Conservation (phyloP, 2,329 filamentous ascomycete genomes). For the Westerdykella aurantiaca region DNA sequence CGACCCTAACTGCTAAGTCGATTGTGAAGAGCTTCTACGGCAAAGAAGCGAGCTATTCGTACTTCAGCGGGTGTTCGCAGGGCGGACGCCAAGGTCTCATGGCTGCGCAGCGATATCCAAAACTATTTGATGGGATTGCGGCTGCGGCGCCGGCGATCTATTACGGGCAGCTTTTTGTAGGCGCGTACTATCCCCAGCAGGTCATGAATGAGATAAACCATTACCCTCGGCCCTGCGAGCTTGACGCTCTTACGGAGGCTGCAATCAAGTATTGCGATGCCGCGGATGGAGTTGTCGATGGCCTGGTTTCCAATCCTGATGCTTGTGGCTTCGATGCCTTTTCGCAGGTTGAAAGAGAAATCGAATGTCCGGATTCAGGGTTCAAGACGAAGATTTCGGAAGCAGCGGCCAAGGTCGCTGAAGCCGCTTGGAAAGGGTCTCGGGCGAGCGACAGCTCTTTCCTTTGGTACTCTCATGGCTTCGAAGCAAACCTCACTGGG, state of each 20-base stretch:
- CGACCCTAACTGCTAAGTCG: slow-evolving; percentile 12
- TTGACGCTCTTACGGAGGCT: slow-evolving; percentile 3
- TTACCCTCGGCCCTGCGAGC: not conserved
- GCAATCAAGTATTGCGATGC: slow-evolving; percentile 11
- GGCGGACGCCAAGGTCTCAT: slow-evolving; percentile 21
- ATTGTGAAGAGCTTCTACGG: slow-evolving; percentile 27
- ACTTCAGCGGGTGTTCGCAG: slow-evolving; percentile 21
- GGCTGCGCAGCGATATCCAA: slow-evolving; percentile 17
- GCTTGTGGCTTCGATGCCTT: slow-evolving; percentile 14
- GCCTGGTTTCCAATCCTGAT: slow-evolving; percentile 10
- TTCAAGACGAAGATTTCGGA: not conserved
- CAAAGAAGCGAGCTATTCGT: slow-evolving; percentile 17
- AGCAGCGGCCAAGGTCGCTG: not conserved
- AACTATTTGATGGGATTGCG: slow-evolving; percentile 18
- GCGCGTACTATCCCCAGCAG: not conserved
- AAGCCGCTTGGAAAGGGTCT: not conserved
- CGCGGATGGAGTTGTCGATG: slow-evolving; percentile 23
- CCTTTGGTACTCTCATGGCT: not conserved
- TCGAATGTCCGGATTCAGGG: not conserved
- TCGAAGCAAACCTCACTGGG: too few relatives aligned
- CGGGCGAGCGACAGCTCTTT: not conserved
- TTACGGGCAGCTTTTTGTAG: slow-evolving; percentile 3
- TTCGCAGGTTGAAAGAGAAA: not conserved
- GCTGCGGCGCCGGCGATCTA: slow-evolving; percentile 15
- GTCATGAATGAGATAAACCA: not conserved